These are phyloP conservation scores for Rosa multiflora DNA, from an alignment of 306 rosid genomes.

Conservation along the genomic window DNA sequence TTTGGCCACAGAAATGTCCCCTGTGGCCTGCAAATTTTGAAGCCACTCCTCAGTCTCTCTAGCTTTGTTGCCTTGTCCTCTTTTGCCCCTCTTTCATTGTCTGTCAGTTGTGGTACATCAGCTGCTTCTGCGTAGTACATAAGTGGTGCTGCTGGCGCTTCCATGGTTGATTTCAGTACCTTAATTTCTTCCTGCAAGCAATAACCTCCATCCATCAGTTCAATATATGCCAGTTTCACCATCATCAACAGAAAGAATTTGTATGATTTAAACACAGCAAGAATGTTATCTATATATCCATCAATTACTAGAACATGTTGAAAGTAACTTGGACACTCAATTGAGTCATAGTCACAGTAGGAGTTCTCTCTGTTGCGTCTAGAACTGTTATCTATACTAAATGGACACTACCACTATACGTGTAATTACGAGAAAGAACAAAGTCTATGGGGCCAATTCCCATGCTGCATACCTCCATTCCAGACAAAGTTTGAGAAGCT, in stretches of 20 bases:
- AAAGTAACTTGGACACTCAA: background rate
- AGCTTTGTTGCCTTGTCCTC: conserved; percentile 66
- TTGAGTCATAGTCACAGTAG: background rate
- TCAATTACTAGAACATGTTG: background rate
- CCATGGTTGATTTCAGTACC: conserved; percentile 36
- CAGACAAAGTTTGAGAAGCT: conserved; percentile 42
- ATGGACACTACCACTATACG: background rate
- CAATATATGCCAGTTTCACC: background rate
- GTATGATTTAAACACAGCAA: background rate
- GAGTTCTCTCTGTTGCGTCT: background rate
- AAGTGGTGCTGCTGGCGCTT: conserved; percentile 27
- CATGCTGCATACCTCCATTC: conserved; percentile 56
- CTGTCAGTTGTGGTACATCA: conserved; percentile 26
- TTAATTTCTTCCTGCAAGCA: conserved; percentile 55
- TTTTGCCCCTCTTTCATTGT: conserved; percentile 32
- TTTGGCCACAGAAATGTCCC: conserved; percentile 77
- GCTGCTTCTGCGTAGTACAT: conserved; percentile 38
- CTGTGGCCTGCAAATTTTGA: conserved; percentile 71
- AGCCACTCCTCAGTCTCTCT: conserved; percentile 77
- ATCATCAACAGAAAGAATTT: background rate
- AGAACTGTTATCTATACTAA: background rate
- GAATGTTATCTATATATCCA: background rate
- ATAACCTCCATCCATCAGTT: conserved; percentile 24
- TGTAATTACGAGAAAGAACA: background rate
- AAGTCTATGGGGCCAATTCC: background rate